Evolutionary conservation across 495 filamentous ascomycete species (phyloP).

Genomic region (Amniculicola lignicola): DNA sequence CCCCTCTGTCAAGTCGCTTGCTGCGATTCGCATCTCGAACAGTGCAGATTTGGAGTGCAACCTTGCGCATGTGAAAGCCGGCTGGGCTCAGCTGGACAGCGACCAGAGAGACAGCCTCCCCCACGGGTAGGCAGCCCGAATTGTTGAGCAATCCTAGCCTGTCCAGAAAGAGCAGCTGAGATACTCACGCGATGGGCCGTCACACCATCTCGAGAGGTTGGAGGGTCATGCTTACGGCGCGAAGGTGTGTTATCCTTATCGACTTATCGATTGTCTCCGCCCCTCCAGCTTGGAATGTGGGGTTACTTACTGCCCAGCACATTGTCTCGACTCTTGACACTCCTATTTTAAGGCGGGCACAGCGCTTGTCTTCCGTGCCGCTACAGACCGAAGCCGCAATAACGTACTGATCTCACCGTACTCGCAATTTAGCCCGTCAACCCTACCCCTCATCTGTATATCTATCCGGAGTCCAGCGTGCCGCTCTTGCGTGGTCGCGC

Average conservation of each 20-base stretch:
- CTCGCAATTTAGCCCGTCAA: neutral
- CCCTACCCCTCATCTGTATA: conserved; percentile 13
- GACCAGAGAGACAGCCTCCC: neutral
- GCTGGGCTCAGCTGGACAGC: conserved; percentile 24
- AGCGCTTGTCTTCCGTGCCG: conserved; percentile 17
- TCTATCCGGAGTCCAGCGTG: neutral
- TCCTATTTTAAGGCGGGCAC: conserved; percentile 28
- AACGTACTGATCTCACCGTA: neutral
- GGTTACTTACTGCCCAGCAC: neutral
- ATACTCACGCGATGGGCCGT: conserved; percentile 32
- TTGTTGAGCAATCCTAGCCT: conserved; percentile 2
- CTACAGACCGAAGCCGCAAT: conserved; percentile 10
- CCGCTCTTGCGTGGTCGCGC: neutral
- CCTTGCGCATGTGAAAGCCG: conserved; percentile 31
- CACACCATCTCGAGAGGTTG: conserved; percentile 29
- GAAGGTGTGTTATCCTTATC: conserved; percentile 17
- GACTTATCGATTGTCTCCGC: conserved; percentile 1
- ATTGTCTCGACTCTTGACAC: no score
- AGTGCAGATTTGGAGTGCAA: neutral
- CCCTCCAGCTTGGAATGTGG: neutral
- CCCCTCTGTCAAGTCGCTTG: neutral
- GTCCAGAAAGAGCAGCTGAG: conserved; percentile 33
- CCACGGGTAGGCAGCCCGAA: conserved; percentile 14
- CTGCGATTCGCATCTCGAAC: conserved; percentile 8
- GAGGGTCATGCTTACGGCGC: conserved; percentile 20